Percentiles rank a stretch among this genome's conserved stretches.
phyloP scores from a whole-genome alignment of 768 basidiomycete species.

The Pulveroboletus sp. region DNA sequence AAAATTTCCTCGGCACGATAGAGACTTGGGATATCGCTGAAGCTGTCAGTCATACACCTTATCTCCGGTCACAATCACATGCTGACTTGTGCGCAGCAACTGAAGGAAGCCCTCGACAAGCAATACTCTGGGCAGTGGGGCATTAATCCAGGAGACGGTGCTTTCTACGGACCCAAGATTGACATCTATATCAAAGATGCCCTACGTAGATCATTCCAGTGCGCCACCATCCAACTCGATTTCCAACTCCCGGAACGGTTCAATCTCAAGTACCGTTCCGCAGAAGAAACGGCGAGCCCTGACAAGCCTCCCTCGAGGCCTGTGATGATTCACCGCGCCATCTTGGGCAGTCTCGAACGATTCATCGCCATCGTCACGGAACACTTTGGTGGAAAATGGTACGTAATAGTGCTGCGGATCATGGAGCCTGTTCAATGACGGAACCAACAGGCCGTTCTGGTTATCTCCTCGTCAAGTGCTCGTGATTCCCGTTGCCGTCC shows the following conservation, averaged over 20 bases:
- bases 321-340: conserved; percentile 98
- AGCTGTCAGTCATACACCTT: conserved; percentile 43
- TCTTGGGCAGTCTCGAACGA: conserved; percentile 89
- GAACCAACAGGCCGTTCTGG: conserved; percentile 86
- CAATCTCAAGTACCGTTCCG: conserved; percentile 86
- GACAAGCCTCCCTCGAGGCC: conserved; percentile 67
- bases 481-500: conserved; percentile 88
- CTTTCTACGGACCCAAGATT: conserved; percentile 99
- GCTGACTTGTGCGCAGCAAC: conserved; percentile 54
- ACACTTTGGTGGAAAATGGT: conserved; percentile 98
- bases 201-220: conserved; percentile 90
- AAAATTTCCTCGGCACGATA: conserved; percentile 86
- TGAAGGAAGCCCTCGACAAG: conserved; percentile 78
- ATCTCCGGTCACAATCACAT: background rate
- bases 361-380: conserved; percentile 98
- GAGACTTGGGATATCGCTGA: conserved; percentile 93
- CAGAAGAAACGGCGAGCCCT: conserved; percentile 54
- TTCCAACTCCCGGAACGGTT: conserved; percentile 98
- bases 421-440: background rate
- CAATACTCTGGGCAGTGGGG: conserved; percentile 88
- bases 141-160: conserved; percentile 93
- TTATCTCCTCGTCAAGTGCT: conserved; percentile 93
- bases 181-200: conserved; percentile 97
- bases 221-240: conserved; percentile 97
- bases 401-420: conserved; percentile 19